These are phyloP conservation scores for Erythrobasidium hasegawianum DNA, from an alignment of 1,284 basidiomycete species.

Conservation along the genomic window DNA sequence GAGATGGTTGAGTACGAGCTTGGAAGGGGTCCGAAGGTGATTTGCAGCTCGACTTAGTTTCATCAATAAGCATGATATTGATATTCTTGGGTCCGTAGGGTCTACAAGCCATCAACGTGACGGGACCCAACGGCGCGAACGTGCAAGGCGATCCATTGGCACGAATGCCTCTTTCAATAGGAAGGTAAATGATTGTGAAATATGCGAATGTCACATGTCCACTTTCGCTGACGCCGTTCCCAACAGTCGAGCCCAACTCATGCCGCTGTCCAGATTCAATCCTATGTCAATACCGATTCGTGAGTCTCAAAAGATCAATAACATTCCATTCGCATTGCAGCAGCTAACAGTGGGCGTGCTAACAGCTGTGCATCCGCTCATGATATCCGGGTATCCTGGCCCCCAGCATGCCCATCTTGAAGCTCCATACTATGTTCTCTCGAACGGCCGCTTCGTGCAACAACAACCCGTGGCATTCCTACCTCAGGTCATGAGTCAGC, in stretches of 20 bases:
- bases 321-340: too few species aligned
- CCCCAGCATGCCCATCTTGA: background rate
- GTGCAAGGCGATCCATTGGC: conserved; percentile 32
- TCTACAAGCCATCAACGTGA: conserved; percentile 32
- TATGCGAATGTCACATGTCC: too few species aligned
- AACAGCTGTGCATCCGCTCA: background rate
- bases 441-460: background rate
- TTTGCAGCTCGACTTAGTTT: background rate
- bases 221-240: background rate
- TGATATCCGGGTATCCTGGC: background rate
- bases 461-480: background rate
- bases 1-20: conserved; percentile 35
- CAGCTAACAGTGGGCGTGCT: too few species aligned
- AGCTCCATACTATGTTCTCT: background rate
- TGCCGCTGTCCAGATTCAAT: conserved; percentile 27
- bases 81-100: conserved; percentile 7
- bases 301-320: too few species aligned
- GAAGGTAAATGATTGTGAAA: conserved; percentile 10
- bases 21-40: conserved; percentile 28
- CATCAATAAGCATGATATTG: background rate
- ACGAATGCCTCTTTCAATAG: conserved; percentile 20
- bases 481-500: background rate
- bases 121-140: conserved; percentile 18
- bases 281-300: conserved; percentile 32
- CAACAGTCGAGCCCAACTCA: conserved; percentile 2